Conservation (phyloP, 2,329 filamentous ascomycete species). For the Parastagonospora nodorum region DNA sequence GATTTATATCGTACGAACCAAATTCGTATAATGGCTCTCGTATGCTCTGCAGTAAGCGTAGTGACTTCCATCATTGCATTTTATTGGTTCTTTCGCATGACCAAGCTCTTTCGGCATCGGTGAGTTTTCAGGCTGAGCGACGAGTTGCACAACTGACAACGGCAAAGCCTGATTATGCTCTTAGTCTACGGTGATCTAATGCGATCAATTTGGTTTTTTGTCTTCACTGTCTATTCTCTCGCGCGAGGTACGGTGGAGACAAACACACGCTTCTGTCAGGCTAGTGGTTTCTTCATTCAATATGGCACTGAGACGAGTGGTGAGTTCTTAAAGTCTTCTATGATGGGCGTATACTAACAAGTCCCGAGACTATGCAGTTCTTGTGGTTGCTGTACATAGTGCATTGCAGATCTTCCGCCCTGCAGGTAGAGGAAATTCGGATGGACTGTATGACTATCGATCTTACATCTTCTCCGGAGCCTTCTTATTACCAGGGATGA, state of each 20-base stretch:
- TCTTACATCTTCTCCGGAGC: constrained; percentile 63
- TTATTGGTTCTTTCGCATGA: constrained; percentile 77
- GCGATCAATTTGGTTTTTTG: constrained; percentile 70
- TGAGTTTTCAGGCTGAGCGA: constrained; percentile 44
- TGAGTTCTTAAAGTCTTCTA: constrained; percentile 29
- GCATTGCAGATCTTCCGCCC: constrained; percentile 72
- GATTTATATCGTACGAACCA: constrained; percentile 23
- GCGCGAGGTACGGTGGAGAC: constrained; percentile 56
- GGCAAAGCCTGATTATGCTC: constrained; percentile 70
- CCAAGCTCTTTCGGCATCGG: constrained; percentile 75
- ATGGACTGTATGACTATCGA: constrained; percentile 72
- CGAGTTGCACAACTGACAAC: not conserved
- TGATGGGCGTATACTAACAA: not conserved
- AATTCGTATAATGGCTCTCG: constrained; percentile 42
- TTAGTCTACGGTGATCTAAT: constrained; percentile 74
- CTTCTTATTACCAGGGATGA: constrained; percentile 62
- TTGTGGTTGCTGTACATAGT: constrained; percentile 76
- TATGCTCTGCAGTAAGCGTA: constrained; percentile 58
- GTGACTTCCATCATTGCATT: constrained; percentile 61
- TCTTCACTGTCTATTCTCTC: constrained; percentile 67
- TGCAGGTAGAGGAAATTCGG: constrained; percentile 51
- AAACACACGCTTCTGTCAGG: constrained; percentile 66
- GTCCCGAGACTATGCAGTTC: constrained; percentile 65
- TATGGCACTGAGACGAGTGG: constrained; percentile 69
- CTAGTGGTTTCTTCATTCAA: constrained; percentile 70